Evolutionary conservation across 768 basidiomycete genomes (phyloP).

Genomic region (Ramaria rubella): DNA sequence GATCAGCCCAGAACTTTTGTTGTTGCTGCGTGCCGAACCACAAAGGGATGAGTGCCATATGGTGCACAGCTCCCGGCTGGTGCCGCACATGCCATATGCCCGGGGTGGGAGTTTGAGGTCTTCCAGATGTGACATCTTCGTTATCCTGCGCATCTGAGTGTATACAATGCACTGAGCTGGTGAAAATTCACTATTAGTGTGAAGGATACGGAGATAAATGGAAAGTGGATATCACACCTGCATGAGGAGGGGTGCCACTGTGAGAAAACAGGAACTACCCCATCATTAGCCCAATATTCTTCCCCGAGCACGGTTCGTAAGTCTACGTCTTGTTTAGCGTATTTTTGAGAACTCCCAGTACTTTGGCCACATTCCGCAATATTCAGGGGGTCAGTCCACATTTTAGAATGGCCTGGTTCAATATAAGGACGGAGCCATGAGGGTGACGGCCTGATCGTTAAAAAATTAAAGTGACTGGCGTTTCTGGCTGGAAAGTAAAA

Average conservation of each 20-base stretch:
- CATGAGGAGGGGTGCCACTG: conserved; percentile 46
- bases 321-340: neutral
- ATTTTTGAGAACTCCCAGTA: neutral
- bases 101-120: conserved; percentile 16
- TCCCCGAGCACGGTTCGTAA: conserved; percentile 18
- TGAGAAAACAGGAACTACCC: conserved; percentile 43
- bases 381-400: neutral
- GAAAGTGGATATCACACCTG: conserved; percentile 24
- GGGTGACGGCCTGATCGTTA: conserved; percentile 29
- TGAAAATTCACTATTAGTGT: neutral
- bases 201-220: neutral
- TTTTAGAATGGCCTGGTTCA: neutral
- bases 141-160: neutral
- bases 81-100: conserved; percentile 39
- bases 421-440: conserved; percentile 22
- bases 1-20: conserved; percentile 33
- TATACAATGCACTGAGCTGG: neutral
- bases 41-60: conserved; percentile 35
- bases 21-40: conserved; percentile 33
- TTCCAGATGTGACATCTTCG: neutral
- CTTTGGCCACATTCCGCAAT: neutral
- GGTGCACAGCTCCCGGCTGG: conserved; percentile 28
- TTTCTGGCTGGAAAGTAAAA: conserved; percentile 25
- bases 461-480: conserved; percentile 36
- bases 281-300: conserved; percentile 39